Base-by-base conservation (phyloP, 805 yeast species). In the Huiozyma naganishii region DNA sequence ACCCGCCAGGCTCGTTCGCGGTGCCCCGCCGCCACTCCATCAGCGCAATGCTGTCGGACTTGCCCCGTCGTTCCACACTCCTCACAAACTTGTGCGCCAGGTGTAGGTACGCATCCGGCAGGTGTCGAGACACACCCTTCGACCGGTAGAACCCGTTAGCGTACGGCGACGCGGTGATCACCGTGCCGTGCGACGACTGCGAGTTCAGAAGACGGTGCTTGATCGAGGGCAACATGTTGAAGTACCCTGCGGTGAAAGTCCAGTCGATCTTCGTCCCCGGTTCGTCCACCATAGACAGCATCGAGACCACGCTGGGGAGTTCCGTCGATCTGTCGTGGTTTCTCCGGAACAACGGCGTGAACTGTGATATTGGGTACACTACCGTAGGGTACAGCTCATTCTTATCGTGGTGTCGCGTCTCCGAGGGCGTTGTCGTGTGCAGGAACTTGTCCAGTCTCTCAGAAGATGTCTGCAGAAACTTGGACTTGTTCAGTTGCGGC, bases 161-260 rank as follows among this genome's bases (percentile, higher is more conserved):
- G 51, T 80, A 74, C 1, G 95, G 95, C 0, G 96, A 79, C 0
- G 98, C 97, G 0, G 96, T 87, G 32, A 92, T 82, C 2, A 92
- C 83, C 0, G 70, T 66, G 5, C 56, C 52, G 27, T 47, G 29
- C 2, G 47, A 39, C 1, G 89, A 80, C 9, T 66, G 69, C 1
- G 85, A 73, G 32, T 69, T 64, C 32, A 86, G 58, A 29, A 92
- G 67, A 28, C 72, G 68, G 11, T 66, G 64, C 55, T 77, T 79
- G 42, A 85, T 80, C 35, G 79, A 78, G 0, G 94, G 85, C 35
- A 81, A 75, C 77, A 92, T 81, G 61, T 92, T 92, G 69, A 92
- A 92, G 61, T 92, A 92, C 2, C 98, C 98, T 0, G 97, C 96
- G 0, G 98, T 92, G 54, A 92, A 80, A 50, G 84, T 74, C 94